Conservation (phyloP, 2,329 filamentous ascomycete species). For the Talaromyces sp. region DNA sequence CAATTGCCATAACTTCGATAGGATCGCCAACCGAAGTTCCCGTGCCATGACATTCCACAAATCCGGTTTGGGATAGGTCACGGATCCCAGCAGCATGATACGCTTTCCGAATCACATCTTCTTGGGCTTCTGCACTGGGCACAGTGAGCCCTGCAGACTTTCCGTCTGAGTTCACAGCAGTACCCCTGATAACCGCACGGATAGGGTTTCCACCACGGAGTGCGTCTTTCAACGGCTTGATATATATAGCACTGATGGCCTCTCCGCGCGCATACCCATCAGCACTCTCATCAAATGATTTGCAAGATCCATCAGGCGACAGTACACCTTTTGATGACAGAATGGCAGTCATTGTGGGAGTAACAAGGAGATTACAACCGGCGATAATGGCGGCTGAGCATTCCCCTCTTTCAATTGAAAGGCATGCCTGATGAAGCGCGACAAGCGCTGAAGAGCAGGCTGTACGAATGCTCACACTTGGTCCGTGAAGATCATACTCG, state of each 20-base stretch:
- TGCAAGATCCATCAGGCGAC: conserved; percentile 43
- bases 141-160: conserved; percentile 15
- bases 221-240: conserved; percentile 52
- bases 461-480: conserved; percentile 24
- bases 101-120: conserved; percentile 30
- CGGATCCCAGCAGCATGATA: conserved; percentile 30
- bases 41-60: conserved; percentile 35
- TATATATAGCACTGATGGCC: conserved; percentile 44
- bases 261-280: conserved; percentile 51
- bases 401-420: no score
- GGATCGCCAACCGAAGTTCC: conserved; percentile 31
- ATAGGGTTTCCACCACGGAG: conserved; percentile 43
- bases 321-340: conserved; percentile 41
- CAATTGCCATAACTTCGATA: conserved; percentile 24
- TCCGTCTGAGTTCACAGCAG: conserved; percentile 30
- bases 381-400: no score
- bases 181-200: conserved; percentile 30
- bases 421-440: no score
- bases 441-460: conserved; percentile 3
- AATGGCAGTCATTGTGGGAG: conserved; percentile 28
- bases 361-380: conserved; percentile 29
- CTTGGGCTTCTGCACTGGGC: conserved; percentile 31
- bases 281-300: conserved; percentile 38
- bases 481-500: conserved; percentile 22
- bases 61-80: conserved; percentile 23